Percentiles rank a stretch among this genome's conserved stretches.
Conservation (phyloP, 1,284 basidiomycete species). For the Malassezia cuniculi region DNA sequence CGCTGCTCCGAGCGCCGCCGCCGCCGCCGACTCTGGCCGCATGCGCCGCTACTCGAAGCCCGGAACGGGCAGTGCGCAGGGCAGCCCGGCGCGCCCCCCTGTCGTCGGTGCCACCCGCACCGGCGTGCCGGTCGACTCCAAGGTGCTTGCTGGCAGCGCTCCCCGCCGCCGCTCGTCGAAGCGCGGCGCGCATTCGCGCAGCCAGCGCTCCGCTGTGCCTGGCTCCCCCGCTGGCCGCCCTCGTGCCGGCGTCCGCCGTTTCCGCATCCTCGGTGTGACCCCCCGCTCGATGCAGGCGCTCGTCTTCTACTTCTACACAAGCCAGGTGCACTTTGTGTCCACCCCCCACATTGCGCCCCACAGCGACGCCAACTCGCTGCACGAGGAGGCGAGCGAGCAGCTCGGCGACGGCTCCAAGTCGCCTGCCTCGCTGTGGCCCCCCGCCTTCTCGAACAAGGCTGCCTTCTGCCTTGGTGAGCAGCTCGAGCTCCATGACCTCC, state of each 20-base stretch:
- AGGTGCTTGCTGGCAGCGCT: too few relatives aligned
- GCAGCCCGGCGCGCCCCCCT: background rate
- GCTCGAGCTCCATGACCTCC: slow-evolving; percentile 23
- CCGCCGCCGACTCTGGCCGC: too few relatives aligned
- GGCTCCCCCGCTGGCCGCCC: too few relatives aligned
- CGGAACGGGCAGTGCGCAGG: background rate
- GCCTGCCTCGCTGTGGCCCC: slow-evolving; percentile 17
- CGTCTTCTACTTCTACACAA: slow-evolving; percentile 31
- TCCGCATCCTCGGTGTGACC: slow-evolving; percentile 19
- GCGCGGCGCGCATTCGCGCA: too few relatives aligned
- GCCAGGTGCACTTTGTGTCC: slow-evolving; percentile 21
- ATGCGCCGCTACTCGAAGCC: too few relatives aligned
- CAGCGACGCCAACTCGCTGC: slow-evolving; percentile 11
- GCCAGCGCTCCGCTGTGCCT: too few relatives aligned
- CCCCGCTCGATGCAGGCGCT: slow-evolving; percentile 27
- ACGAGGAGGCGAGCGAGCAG: slow-evolving; percentile 10
- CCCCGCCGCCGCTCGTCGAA: too few relatives aligned
- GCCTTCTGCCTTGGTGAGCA: slow-evolving; percentile 29
- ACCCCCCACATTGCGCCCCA: slow-evolving; percentile 12
- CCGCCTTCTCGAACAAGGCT: slow-evolving; percentile 22
- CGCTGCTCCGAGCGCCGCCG: background rate
- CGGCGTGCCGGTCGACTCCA: too few relatives aligned
- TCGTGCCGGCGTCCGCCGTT: slow-evolving; percentile 3
- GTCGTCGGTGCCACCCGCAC: too few relatives aligned
- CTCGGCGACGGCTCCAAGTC: slow-evolving; percentile 17